Evolutionary conservation across 2,329 filamentous ascomycete genomes (phyloP).

Genomic region (Nemania serpens): DNA sequence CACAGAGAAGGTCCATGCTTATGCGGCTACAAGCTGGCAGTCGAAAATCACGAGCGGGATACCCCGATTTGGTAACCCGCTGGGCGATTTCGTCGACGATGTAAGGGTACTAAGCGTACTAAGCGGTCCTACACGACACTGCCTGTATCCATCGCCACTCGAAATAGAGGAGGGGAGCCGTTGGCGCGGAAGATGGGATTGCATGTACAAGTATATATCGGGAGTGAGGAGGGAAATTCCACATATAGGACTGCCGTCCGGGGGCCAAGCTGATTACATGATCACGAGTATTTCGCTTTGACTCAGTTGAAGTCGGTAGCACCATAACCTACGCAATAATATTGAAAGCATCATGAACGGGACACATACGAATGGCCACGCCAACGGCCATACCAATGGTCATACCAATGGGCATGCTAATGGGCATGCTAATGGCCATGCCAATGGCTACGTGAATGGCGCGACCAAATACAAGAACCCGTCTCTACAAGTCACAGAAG

Average conservation of each 20-base stretch:
- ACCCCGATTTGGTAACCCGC: conserved; percentile 23
- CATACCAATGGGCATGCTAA: conserved; percentile 28
- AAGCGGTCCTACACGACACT: neutral
- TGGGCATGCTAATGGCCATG: conserved; percentile 30
- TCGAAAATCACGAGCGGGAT: conserved; percentile 19
- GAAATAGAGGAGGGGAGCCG: neutral
- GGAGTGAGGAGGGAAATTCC: neutral
- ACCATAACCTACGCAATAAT: neutral
- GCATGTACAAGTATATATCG: neutral
- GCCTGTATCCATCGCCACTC: conserved; percentile 5
- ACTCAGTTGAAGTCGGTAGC: neutral
- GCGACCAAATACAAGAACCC: conserved; percentile 49
- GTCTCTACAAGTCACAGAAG: conserved; percentile 62
- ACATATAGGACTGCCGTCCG: neutral
- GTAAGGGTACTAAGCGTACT: conserved; percentile 6
- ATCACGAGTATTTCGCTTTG: neutral
- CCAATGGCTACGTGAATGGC: conserved; percentile 27
- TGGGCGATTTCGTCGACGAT: neutral
- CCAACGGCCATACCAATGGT: conserved; percentile 14
- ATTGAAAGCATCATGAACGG: conserved; percentile 14
- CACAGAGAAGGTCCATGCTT: conserved; percentile 18
- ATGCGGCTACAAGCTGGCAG: conserved; percentile 21
- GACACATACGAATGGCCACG: conserved; percentile 15
- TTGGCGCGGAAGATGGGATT: neutral
- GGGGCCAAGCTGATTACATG: neutral